Evolutionary conservation across 768 basidiomycete genomes (phyloP), one percentile per base, ranked within the genome.

Genomic region (Leccinellum luteum): DNA sequence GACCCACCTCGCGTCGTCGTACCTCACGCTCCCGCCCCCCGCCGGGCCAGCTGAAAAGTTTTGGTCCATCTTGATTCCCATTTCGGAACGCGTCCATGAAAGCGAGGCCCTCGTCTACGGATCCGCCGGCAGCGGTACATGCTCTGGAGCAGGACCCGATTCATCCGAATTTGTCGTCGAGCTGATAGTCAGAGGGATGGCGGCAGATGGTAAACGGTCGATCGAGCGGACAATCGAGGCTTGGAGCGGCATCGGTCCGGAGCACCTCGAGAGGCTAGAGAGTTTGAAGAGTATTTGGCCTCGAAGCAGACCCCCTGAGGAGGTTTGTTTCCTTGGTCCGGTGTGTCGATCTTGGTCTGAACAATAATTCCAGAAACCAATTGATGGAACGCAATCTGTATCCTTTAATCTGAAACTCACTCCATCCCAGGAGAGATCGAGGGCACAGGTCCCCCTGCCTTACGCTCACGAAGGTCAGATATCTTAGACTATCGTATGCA

Each of bases 331-430:
- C 25, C 28, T 48, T 6, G 10, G 32, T 52, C 51, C 47, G 55
- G 23, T 55, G 23, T 55, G 25, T 23, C 7, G 19, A 31, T 14
- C 15, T 23, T 25, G 25, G 21, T 43, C 54, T 56, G 27, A 54
- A 47, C 34, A 48, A 59, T 61, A 6, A 21, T 57, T 52, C n/a
- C 56, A 78, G 74, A 65, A 69, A 38, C 66, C 74, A n/a, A 73
- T 76, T 6, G 85, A 92, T 64, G 82, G 87, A 2, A 85, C 84
- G 3, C 80, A 85, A 53, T 80, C 85, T 62, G 72, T 90, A n/a
- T 80, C 93, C 0, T 98, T 98, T 79, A 97, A 97, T 69, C 81
- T 98, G 28, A 82, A 76, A 52, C 81, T 98, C 54, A 98, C 94
- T 9, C 78, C 83, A 15, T 83, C 89, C 23, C 96, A 98, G 68